Base-by-base conservation (phyloP, 192 early-diverging fungal species). In the Pilaira anomala region DNA sequence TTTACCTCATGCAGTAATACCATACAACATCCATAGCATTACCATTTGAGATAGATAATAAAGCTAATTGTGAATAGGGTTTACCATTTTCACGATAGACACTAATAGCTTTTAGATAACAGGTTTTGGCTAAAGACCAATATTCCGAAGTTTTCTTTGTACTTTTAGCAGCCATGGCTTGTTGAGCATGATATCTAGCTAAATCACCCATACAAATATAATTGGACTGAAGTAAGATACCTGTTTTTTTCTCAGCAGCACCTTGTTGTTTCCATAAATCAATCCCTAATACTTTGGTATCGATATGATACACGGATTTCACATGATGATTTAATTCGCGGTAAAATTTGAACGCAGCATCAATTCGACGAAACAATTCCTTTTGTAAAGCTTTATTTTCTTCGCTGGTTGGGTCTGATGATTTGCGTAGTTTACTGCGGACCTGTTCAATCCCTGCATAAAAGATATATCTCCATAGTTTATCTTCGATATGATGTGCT, bases 381-480 rank as follows among this genome's bases (percentile, higher is more conserved):
- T 73, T 76, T 54, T 71, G 65, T 18, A 72, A 73, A 40, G 60
- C 62, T 70, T 80, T 49, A 7, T 53, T 11, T n/a, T 54, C 21
- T 6, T 46, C 14, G 19, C 41, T 41, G 44, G 22, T 3, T 19
- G 45, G 7, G n/a, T 50, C 48, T 14, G 21, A 14, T 3, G 21
- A 28, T 24, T 41, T 60, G 3, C 80, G 72, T 36, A 85, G 63
- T 33, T 76, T 74, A 26, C 62, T 63, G 13, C 80, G 65, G n/a
- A 75, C 62, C 51, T 80, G 75, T 65, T 85, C 83, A 21, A 82
- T 76, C 45, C 65, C 68, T 45, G 76, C 69, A 75, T 85, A 82
- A 69, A 85, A 76, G 14, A 82, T 74, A 40, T 80, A 72, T 52
- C 83, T 49, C 83, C 83, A 85, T 25, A 85, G 72, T 56, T 76